phyloP scores from a whole-genome alignment of 805 yeast species.

The Candida wancherniae region DNA sequence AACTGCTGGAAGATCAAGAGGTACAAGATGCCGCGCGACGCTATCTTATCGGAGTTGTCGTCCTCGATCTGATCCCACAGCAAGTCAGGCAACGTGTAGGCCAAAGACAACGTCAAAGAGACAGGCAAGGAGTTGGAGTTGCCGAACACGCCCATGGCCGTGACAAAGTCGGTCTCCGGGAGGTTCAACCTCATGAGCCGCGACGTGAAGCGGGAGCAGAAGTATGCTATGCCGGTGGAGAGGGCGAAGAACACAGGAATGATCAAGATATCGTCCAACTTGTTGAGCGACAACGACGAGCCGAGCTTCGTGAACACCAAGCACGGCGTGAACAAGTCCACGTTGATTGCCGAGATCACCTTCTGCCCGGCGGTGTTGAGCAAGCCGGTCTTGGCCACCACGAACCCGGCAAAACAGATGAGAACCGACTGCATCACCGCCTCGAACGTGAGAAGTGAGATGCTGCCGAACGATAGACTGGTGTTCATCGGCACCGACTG shows the following conservation, averaged over 20 bases:
- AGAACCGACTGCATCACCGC: constrained; percentile 89
- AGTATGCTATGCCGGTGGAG: constrained; percentile 70
- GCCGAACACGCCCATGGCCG: constrained; percentile 96
- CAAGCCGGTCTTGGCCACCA: constrained; percentile 72
- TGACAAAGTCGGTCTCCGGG: constrained; percentile 83
- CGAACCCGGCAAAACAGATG: constrained; percentile 79
- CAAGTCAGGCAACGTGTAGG: constrained; percentile 69
- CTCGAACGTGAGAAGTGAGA: constrained; percentile 73
- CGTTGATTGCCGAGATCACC: constrained; percentile 70
- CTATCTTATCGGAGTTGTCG: constrained; percentile 65
- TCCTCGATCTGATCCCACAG: constrained; percentile 69
- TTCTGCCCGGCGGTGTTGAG: constrained; percentile 73
- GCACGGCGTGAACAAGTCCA: constrained; percentile 92
- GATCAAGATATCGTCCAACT: constrained; percentile 72
- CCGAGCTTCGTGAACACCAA: constrained; percentile 81
- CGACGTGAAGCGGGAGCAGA: constrained; percentile 56
- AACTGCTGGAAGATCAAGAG: constrained; percentile 74
- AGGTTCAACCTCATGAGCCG: constrained; percentile 53
- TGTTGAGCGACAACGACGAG: constrained; percentile 62
- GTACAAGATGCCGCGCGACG: constrained; percentile 73
- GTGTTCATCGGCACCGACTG: constrained; percentile 11
- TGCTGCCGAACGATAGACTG: constrained; percentile 36
- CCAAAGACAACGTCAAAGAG: constrained; percentile 74
- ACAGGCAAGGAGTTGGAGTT: constrained; percentile 94
- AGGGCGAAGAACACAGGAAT: constrained; percentile 83